A percentile compares a stretch with the other conserved stretches of the same genome.
These are phyloP conservation scores for Arabis hirsuta DNA, from an alignment of 345 rosid species.

Conservation along the genomic window DNA sequence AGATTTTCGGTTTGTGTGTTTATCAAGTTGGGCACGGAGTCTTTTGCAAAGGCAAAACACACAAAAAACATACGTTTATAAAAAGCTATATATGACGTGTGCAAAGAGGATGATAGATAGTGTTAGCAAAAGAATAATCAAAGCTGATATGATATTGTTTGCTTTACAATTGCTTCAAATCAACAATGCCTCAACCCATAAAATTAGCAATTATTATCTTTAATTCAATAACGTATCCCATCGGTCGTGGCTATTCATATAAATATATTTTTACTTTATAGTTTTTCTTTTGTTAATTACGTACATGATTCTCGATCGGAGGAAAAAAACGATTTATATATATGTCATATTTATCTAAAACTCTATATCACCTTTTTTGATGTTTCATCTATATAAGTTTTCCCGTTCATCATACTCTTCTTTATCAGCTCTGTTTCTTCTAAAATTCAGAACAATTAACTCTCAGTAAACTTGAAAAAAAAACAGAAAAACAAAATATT, in stretches of 20 bases:
- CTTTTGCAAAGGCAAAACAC: conserved; percentile 1
- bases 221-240: conserved; percentile 1
- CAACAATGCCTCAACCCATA: conserved; percentile 23
- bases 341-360: conserved; percentile 40
- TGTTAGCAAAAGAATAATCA: conserved; percentile 26
- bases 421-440: conserved; percentile 12
- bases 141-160: conserved; percentile 25
- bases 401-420: conserved; percentile 21
- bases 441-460: neutral
- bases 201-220: conserved; percentile 18
- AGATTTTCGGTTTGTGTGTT: conserved; percentile 5
- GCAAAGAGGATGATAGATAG: conserved; percentile 14
- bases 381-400: conserved; percentile 34
- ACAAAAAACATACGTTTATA: neutral
- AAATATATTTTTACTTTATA: conserved; percentile 28
- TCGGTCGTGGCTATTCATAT: conserved; percentile 20
- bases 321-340: neutral
- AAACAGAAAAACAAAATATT: neutral
- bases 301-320: conserved; percentile 36
- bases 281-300: conserved; percentile 21
- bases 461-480: neutral
- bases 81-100: neutral
- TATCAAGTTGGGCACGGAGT: conserved; percentile 2
- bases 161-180: conserved; percentile 14
- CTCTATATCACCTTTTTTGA: conserved; percentile 37